Base-by-base conservation (phyloP, 306 rosid species). In the Prunus mongolica region DNA sequence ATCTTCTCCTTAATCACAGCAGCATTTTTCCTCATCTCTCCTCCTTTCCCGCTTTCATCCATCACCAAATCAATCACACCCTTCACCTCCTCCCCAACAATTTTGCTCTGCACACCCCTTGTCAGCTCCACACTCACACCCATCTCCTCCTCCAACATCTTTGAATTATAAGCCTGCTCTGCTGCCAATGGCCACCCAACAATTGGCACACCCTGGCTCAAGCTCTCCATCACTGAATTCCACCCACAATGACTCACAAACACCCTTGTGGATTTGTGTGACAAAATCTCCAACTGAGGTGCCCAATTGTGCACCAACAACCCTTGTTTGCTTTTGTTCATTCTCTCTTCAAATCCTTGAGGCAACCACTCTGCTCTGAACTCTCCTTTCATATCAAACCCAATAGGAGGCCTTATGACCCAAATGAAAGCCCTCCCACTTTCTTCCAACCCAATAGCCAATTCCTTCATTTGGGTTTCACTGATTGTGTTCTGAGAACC, bases 231-330 rank as follows among this genome's bases (percentile, higher is more conserved):
- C 70, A 89, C 84, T 13, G 97, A 93, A 62, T 91, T 93, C 96
- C 97, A 91, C 12, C 96, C 96, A 65, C 98, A 93, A 22, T 93
- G 97, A 70, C 97, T 88, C 44, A 93, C 69, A 81, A 93, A 91
- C 1, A 82, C 90, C 4, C 93, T 90, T 0, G 80, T 77, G 8
- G 91, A 77, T 19, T 38, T 67, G 76, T 93, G 97, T 1, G 91
- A 75, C 2, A 93, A 73, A 57, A 93, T 93, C 76, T 90, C 96
- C 87, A 88, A 65, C 9, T 91, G 97, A 10, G 96, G 96, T 9
- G 93, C 97, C 97, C 98, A 93, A 25, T 28, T 27, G 20, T 14
- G 20, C 69, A 93, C 86, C 27, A 91, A 5, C 41, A 93, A 46
- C 0, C 95, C 93, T 49, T 38, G 47, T 3, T 87, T 80, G 52